Percentiles rank a stretch among this genome's conserved stretches.
Conservation (phyloP, 352 stramenopile species). For the Elongisporangium anandrum region DNA sequence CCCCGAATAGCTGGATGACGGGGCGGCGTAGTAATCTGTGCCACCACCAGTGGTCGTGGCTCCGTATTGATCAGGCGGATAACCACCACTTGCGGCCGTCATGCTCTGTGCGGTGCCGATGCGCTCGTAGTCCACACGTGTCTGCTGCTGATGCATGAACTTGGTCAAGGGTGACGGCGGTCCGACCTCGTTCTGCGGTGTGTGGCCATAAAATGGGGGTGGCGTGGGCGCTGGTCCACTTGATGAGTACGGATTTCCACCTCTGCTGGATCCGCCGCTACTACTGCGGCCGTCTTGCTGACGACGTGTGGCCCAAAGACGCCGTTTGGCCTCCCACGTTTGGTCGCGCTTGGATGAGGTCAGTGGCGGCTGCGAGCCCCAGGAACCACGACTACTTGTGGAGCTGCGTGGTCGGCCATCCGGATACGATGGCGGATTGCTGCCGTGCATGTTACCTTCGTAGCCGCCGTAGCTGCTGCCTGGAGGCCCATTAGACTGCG, state of each 20-base stretch:
- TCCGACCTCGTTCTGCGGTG: slow-evolving; percentile 11
- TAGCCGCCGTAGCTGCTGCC: not conserved
- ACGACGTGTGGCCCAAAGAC: slow-evolving; percentile 49
- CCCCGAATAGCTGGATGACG: not conserved
- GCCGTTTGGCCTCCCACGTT: slow-evolving; percentile 78
- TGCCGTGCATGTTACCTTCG: not conserved
- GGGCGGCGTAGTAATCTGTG: not conserved
- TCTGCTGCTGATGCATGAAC: slow-evolving; percentile 57
- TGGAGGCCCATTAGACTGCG: slow-evolving; percentile 8
- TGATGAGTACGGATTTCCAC: slow-evolving; percentile 8
- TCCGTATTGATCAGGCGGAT: not conserved
- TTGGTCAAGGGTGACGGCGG: slow-evolving; percentile 68
- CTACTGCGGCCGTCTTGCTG: slow-evolving; percentile 27
- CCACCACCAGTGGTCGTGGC: not conserved
- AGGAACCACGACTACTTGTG: slow-evolving; percentile 29
- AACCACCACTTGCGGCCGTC: not conserved
- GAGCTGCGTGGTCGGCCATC: slow-evolving; percentile 6
- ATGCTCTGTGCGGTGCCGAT: slow-evolving; percentile 13
- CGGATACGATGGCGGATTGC: not conserved
- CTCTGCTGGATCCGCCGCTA: slow-evolving; percentile 7
- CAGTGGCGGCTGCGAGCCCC: slow-evolving; percentile 49
- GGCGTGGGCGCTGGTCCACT: slow-evolving; percentile 4
- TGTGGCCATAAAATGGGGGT: slow-evolving; percentile 6
- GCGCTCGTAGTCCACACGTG: slow-evolving; percentile 12
- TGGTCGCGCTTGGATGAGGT: slow-evolving; percentile 77